phyloP scores from a whole-genome alignment of 257 asterid species.

The Plectranthus barbatus region DNA sequence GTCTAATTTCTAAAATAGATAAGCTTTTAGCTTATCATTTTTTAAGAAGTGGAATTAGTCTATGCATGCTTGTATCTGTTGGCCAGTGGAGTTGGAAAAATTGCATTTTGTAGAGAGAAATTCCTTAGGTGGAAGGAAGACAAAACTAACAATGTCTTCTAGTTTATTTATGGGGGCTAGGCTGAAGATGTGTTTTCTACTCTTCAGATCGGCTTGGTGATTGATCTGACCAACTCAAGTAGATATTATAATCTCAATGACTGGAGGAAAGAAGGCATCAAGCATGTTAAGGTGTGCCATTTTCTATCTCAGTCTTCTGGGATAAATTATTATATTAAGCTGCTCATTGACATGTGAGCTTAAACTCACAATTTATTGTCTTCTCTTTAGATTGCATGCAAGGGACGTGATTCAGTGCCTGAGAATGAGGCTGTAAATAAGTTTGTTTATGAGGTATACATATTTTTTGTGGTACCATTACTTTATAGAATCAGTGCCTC shows the following conservation, averaged over 20 bases:
- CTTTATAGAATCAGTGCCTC: neutral
- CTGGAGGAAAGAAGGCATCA: conserved; percentile 75
- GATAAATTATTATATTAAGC: neutral
- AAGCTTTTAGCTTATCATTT: neutral
- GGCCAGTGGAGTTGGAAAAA: neutral
- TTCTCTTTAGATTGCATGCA: conserved; percentile 73
- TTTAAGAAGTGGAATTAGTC: neutral
- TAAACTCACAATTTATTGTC: conserved; percentile 18
- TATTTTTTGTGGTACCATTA: neutral
- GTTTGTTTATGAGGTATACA: conserved; percentile 76
- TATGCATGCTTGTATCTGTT: neutral
- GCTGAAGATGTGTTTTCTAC: conserved; percentile 16
- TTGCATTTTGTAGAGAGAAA: neutral
- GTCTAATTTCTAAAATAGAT: neutral
- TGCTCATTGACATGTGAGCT: conserved; percentile 1
- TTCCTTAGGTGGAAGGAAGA: neutral
- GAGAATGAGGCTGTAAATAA: conserved; percentile 80
- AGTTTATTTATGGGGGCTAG: neutral
- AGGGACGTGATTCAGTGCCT: conserved; percentile 97
- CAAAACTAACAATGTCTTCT: neutral
- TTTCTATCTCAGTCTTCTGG: conserved; percentile 12
- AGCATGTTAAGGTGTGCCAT: conserved; percentile 80
- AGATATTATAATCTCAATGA: conserved; percentile 68
- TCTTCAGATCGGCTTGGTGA: conserved; percentile 88
- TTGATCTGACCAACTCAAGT: conserved; percentile 90